phyloP scores from a whole-genome alignment of 768 basidiomycete genomes.

The Agaricus subrufescens region DNA sequence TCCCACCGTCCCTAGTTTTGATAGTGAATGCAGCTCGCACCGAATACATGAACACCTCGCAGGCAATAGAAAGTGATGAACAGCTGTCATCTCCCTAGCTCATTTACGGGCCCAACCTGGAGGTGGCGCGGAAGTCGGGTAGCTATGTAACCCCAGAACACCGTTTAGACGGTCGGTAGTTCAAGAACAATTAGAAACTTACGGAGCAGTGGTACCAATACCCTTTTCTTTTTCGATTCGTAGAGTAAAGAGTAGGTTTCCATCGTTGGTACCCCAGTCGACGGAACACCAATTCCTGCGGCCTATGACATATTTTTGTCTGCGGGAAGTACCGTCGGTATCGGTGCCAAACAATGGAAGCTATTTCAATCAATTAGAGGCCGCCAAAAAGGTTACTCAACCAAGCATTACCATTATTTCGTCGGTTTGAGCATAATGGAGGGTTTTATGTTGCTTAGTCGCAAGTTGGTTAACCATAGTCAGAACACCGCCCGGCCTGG shows the following conservation, averaged over 20 bases:
- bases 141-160: neutral
- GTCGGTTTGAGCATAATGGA: constrained; percentile 80
- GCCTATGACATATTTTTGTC: constrained; percentile 83
- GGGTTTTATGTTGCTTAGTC: constrained; percentile 77
- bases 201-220: constrained; percentile 76
- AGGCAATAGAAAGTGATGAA: no score
- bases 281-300: constrained; percentile 84
- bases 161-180: neutral
- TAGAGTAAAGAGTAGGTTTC: constrained; percentile 76
- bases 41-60: neutral
- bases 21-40: no score
- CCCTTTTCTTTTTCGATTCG: constrained; percentile 86
- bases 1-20: no score
- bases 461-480: constrained; percentile 78
- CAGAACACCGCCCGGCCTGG: constrained; percentile 69
- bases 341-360: constrained; percentile 74
- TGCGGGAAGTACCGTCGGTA: constrained; percentile 70
- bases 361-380: constrained; percentile 28
- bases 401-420: constrained; percentile 66
- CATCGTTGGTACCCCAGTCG: constrained; percentile 48
- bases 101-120: constrained; percentile 7
- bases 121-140: neutral
- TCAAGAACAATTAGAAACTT: constrained; percentile 16
- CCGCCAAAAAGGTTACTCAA: neutral
- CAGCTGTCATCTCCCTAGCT: neutral